These are phyloP conservation scores for Aspergillus ellipticus DNA, from an alignment of 495 filamentous ascomycete species.

Conservation along the genomic window DNA sequence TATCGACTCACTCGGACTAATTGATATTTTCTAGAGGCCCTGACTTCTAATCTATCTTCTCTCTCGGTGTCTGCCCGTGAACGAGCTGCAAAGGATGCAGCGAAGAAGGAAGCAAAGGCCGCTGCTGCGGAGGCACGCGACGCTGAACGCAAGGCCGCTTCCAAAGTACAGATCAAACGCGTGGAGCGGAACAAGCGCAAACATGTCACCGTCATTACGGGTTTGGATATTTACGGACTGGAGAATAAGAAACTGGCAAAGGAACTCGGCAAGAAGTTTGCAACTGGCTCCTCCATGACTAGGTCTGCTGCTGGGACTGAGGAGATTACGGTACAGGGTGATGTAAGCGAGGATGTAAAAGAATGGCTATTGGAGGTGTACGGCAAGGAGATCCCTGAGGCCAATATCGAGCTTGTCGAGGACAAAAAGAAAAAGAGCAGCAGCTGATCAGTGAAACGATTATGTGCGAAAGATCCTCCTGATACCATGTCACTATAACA, in stretches of 20 bases:
- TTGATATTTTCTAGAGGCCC: constrained; percentile 55
- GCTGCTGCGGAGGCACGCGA: constrained; percentile 77
- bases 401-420: constrained; percentile 90
- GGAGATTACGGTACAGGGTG: constrained; percentile 97
- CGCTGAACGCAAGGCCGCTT: constrained; percentile 67
- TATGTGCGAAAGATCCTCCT: constrained; percentile 15
- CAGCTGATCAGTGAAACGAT: constrained; percentile 4
- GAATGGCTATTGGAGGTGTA: constrained; percentile 88
- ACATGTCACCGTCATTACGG: constrained; percentile 84
- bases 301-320: constrained; percentile 81
- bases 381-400: constrained; percentile 74
- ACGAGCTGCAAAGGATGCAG: constrained; percentile 87
- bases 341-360: constrained; percentile 90
- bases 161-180: constrained; percentile 87
- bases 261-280: constrained; percentile 57
- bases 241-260: constrained; percentile 83
- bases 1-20: not conserved
- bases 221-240: constrained; percentile 83
- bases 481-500: constrained; percentile 29
- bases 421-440: constrained; percentile 79
- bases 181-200: constrained; percentile 98
- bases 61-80: constrained; percentile 87
- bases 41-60: constrained; percentile 75
- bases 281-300: constrained; percentile 88
- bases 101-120: constrained; percentile 93